Evolutionary conservation across 2,329 filamentous ascomycete genomes (phyloP), one percentile per base, ranked within the genome.

Genomic region (Aspergillus hiratsukae): DNA sequence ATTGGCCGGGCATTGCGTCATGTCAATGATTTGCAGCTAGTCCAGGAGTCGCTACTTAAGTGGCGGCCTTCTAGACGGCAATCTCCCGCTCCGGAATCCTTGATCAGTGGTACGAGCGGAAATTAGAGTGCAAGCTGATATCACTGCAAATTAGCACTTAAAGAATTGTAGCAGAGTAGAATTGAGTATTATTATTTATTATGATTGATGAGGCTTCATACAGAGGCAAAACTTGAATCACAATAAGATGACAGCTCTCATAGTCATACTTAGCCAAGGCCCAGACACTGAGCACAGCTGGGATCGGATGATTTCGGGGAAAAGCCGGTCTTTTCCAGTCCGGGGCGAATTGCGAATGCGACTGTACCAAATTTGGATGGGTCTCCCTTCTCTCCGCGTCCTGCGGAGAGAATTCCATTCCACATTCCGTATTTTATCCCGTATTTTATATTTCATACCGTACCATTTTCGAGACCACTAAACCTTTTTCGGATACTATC

Each of bases 1-100:
- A 46, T 48, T 11, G 23, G 31, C 43, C 43, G 43, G 21, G 43
- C 49, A 60, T 61, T 58, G 61, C 61, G 63, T 64, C 59, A 65
- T 61, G 57, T 35, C 43, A 57, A 61, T 60, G 62, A 64, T 62
- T 62, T 62, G 63, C 60, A 60, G 57, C 63, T 65, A 65, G 60
- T 55, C 48, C 59, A 61, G 57, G 56, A 64, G 55, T 60, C 55
- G 55, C 58, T 64, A 61, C 61, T 52, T 63, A 60, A 62, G 62
- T 63, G 62, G 61, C 61, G 59, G 58, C 54, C 61, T 61, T 62
- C 60, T 61, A 60, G 61, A 64, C 55, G 61, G 54, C 61, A 61
- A 65, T 65, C 63, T 65, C 63, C 63, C 63, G 63, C 58, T 46
- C 21, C 21, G 14, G 19, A 45, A 23, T 46, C 21, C 21, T 46